Percentiles rank a stretch among this genome's conserved stretches.
Conservation (phyloP, 1,284 basidiomycete species). For the Cryptococcus sp. region DNA sequence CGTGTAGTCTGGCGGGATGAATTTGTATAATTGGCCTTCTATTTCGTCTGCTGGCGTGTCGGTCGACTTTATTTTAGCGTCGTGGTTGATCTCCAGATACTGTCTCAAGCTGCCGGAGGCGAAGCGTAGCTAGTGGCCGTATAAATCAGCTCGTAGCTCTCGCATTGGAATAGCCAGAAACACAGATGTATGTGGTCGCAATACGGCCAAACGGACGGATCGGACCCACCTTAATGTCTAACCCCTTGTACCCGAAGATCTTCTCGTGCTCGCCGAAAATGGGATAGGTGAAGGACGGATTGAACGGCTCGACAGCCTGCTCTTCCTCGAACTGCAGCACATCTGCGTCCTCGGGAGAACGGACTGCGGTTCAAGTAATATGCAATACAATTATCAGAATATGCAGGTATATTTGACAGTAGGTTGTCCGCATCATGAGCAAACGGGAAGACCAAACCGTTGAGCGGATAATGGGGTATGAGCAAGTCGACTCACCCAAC, state of each 20-base stretch:
- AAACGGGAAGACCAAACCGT: neutral
- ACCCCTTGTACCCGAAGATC: slow-evolving; percentile 88
- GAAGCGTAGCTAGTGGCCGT: slow-evolving; percentile 66
- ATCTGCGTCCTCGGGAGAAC: slow-evolving; percentile 54
- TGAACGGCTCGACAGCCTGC: slow-evolving; percentile 64
- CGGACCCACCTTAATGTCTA: slow-evolving; percentile 74
- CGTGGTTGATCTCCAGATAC: slow-evolving; percentile 70
- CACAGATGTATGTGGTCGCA: too few relatives aligned
- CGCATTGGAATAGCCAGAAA: neutral
- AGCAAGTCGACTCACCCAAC: slow-evolving; percentile 60
- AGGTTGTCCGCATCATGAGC: neutral
- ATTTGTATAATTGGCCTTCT: slow-evolving; percentile 72
- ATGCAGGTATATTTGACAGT: neutral
- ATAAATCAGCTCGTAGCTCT: neutral
- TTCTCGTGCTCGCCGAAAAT: slow-evolving; percentile 96
- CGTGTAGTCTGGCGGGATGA: slow-evolving; percentile 76
- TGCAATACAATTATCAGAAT: too few relatives aligned
- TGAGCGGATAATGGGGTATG: neutral
- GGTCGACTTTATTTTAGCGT: slow-evolving; percentile 66
- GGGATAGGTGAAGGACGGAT: slow-evolving; percentile 86
- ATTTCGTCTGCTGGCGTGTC: slow-evolving; percentile 83
- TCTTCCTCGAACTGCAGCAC: slow-evolving; percentile 62
- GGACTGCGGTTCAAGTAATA: too few relatives aligned
- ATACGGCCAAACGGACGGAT: too few relatives aligned
- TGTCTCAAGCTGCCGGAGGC: slow-evolving; percentile 82